Evolutionary conservation across 73 alveolate species (phyloP).

Genomic region (Paramecium primaurelia): DNA sequence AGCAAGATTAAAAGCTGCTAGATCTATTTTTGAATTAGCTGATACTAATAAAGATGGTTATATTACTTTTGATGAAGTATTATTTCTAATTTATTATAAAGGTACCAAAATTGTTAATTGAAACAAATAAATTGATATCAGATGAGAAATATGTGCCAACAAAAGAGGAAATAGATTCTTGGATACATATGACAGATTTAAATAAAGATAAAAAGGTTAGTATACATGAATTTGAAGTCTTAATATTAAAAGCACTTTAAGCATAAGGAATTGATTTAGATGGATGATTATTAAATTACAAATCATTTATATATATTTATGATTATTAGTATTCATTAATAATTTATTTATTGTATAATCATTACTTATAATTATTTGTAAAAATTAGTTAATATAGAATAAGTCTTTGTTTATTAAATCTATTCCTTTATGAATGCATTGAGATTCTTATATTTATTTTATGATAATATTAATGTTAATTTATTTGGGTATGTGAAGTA

Average conservation of each 20-base stretch:
- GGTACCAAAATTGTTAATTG: background rate
- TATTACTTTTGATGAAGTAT: background rate
- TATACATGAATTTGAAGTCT: background rate
- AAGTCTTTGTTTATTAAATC: background rate
- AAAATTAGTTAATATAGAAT: background rate
- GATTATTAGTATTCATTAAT: background rate
- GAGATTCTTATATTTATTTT: background rate
- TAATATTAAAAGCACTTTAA: background rate
- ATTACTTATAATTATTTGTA: background rate
- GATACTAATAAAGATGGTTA: background rate
- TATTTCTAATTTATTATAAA: background rate
- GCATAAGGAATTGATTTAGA: background rate
- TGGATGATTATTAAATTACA: background rate
- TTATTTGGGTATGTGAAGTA: background rate
- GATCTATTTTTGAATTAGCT: background rate
- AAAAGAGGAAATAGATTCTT: background rate
- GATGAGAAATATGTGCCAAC: background rate
- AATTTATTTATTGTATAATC: background rate
- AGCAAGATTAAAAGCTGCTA: constrained; percentile 27
- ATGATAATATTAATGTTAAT: background rate
- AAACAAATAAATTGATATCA: background rate
- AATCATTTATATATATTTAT: background rate
- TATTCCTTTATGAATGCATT: background rate
- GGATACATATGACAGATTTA: background rate
- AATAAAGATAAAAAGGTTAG: background rate